phyloP scores from a whole-genome alignment of 1,139 yeast genomes.

The Zygoascus meyerae region DNA sequence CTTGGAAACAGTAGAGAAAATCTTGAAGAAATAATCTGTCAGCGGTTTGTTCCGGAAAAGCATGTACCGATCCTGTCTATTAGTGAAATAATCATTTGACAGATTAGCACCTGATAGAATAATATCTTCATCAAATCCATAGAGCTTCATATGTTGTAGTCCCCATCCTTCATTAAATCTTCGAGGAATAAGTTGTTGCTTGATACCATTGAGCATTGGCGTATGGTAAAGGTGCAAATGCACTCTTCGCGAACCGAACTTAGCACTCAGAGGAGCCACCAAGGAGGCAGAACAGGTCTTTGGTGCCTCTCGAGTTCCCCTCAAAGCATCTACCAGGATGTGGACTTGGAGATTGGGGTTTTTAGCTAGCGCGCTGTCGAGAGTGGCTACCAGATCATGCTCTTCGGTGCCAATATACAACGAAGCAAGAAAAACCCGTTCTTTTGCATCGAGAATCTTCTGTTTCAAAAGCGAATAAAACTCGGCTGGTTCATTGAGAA shows the following conservation, averaged over 20 bases:
- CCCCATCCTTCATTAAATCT: constrained; percentile 90
- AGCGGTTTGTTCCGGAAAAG: constrained; percentile 53
- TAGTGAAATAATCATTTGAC: constrained; percentile 87
- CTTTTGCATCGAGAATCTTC: constrained; percentile 42
- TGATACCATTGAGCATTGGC: constrained; percentile 71
- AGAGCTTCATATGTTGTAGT: constrained; percentile 93
- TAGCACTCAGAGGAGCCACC: constrained; percentile 58
- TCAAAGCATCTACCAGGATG: constrained; percentile 75
- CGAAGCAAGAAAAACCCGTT: constrained; percentile 73
- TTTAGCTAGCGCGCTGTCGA: constrained; percentile 44
- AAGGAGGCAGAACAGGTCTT: constrained; percentile 60
- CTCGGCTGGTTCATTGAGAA: constrained; percentile 58
- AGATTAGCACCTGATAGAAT: constrained; percentile 88
- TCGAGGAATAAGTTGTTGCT: constrained; percentile 62
- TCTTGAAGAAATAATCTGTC: constrained; percentile 63
- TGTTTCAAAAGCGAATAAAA: constrained; percentile 55
- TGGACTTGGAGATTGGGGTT: constrained; percentile 62
- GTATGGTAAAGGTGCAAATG: constrained; percentile 85
- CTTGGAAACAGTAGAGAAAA: constrained; percentile 61
- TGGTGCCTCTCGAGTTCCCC: constrained; percentile 95
- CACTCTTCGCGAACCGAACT: constrained; percentile 63
- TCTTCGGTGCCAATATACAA: constrained; percentile 83
- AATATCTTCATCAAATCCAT: constrained; percentile 89
- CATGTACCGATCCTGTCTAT: constrained; percentile 91
- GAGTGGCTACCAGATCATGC: constrained; percentile 47